These are phyloP conservation scores for Naganishia liquefaciens DNA, from an alignment of 1,284 basidiomycete genomes.

Conservation along the genomic window DNA sequence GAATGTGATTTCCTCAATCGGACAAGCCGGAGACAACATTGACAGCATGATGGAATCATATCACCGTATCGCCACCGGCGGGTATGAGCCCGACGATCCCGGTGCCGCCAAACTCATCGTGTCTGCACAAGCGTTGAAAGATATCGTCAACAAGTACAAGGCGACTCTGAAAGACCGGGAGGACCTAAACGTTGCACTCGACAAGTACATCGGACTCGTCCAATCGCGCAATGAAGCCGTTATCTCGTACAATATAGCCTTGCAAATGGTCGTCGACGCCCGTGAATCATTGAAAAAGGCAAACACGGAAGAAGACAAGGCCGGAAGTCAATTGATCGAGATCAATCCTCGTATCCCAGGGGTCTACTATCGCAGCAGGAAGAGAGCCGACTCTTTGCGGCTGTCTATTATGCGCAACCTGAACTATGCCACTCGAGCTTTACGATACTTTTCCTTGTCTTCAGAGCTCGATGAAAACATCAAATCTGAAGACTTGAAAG, in stretches of 20 bases:
- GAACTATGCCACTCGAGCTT: slow-evolving; percentile 1
- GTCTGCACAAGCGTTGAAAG: background rate
- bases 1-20: background rate
- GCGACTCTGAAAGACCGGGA: background rate
- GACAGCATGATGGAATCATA: background rate
- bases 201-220: background rate
- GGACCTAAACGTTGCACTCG: background rate
- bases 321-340: background rate
- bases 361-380: background rate
- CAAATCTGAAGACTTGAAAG: background rate
- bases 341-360: background rate
- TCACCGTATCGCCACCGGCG: background rate
- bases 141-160: background rate
- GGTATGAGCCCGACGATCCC: slow-evolving; percentile 1
- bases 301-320: background rate
- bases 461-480: background rate
- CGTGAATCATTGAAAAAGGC: background rate
- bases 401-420: slow-evolving; percentile 1
- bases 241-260: background rate
- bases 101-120: slow-evolving; percentile 5
- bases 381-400: background rate
- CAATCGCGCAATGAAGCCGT: slow-evolving; percentile 5
- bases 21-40: background rate
- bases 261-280: background rate
- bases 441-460: background rate